Conservation (phyloP, 192 early-diverging fungal species). For the Backusella circina region DNA sequence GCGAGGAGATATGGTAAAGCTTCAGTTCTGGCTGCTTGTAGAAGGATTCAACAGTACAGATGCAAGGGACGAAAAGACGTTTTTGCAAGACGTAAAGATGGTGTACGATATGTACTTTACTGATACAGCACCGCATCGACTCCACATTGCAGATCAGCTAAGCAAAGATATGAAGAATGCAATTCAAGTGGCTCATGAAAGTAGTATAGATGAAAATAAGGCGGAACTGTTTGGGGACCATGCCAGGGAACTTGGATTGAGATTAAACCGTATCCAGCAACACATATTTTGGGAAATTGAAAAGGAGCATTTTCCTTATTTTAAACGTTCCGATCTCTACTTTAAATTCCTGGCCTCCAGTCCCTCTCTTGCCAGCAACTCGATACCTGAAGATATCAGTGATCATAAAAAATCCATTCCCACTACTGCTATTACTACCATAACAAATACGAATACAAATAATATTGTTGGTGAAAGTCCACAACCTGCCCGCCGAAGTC, state of each 20-base stretch:
- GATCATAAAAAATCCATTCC: not conserved
- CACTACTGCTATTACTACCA: not conserved
- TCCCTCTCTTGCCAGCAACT: conserved; percentile 33
- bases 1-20: conserved; percentile 53
- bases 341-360: conserved; percentile 58
- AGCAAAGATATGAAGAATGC: conserved; percentile 31
- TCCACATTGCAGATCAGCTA: conserved; percentile 33
- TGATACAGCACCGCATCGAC: conserved; percentile 33
- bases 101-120: conserved; percentile 52
- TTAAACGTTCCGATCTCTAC: conserved; percentile 60
- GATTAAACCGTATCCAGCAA: conserved; percentile 48
- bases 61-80: conserved; percentile 29
- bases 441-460: not conserved
- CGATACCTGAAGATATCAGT: conserved; percentile 15
- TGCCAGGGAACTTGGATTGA: conserved; percentile 20
- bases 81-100: conserved; percentile 48
- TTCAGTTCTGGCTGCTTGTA: conserved; percentile 75
- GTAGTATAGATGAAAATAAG: not conserved
- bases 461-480: not conserved
- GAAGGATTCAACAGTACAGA: conserved; percentile 50
- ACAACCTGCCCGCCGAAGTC: conserved; percentile 6
- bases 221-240: not conserved
- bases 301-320: conserved; percentile 52
- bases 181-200: conserved; percentile 13
- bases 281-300: conserved; percentile 66